These are phyloP conservation scores for Ophiocordyceps sinensis DNA, from an alignment of 2,329 filamentous ascomycete genomes.

Conservation along the genomic window DNA sequence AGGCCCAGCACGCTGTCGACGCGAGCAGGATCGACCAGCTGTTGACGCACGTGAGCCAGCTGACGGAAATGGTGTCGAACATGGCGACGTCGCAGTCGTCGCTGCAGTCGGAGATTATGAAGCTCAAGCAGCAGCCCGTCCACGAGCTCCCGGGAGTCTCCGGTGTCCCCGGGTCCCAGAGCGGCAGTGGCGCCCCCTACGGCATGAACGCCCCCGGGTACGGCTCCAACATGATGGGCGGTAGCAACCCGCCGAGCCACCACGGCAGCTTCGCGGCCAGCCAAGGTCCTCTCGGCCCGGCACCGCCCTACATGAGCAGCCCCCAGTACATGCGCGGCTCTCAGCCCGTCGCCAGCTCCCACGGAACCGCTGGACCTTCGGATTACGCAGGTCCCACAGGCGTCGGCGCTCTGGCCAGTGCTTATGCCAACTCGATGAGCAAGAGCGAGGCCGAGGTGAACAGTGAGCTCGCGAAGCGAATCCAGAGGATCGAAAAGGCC, in stretches of 20 bases:
- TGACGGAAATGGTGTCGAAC: constrained; percentile 54
- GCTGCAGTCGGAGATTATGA: constrained; percentile 50
- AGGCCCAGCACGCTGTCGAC: constrained; percentile 34
- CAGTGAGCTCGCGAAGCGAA: constrained; percentile 37
- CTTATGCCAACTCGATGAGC: constrained; percentile 20
- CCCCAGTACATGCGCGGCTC: constrained; percentile 21
- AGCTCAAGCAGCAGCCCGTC: constrained; percentile 35
- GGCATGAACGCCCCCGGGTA: constrained; percentile 13
- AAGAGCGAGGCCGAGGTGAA: constrained; percentile 21
- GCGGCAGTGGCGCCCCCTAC: background rate
- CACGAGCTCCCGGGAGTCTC: constrained; percentile 25
- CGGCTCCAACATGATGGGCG: constrained; percentile 10
- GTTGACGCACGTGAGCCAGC: constrained; percentile 48
- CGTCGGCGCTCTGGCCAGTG: constrained; percentile 19
- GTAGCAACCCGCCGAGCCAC: constrained; percentile 13
- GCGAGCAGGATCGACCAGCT: constrained; percentile 58
- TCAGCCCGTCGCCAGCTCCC: constrained; percentile 18
- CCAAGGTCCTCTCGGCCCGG: constrained; percentile 16
- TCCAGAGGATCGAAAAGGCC: constrained; percentile 44
- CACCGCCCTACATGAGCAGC: constrained; percentile 19
- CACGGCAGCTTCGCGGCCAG: constrained; percentile 18
- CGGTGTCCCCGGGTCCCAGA: constrained; percentile 9
- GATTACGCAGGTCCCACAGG: constrained; percentile 19
- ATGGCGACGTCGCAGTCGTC: constrained; percentile 56
- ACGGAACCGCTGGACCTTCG: constrained; percentile 13